Conservation (phyloP, 208 protist species). For the Angomonas deanei region DNA sequence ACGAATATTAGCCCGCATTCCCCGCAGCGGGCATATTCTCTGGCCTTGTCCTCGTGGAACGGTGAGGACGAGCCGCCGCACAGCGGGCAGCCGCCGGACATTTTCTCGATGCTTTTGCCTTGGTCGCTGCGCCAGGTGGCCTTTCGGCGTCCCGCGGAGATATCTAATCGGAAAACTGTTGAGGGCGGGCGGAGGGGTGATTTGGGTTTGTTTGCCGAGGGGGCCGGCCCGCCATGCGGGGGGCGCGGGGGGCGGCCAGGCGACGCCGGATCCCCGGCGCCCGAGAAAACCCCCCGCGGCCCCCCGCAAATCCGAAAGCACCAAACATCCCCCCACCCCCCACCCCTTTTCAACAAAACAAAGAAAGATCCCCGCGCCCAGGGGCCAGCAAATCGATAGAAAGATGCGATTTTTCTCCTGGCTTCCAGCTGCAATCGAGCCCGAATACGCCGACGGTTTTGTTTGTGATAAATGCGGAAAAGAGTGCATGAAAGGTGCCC, state of each 20-base stretch:
- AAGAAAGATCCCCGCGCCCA: not conserved
- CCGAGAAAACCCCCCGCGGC: not conserved
- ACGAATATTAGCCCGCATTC: conserved; percentile 41
- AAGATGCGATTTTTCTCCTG: conserved; percentile 25
- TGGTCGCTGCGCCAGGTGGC: too few relatives aligned
- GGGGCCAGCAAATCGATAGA: not conserved
- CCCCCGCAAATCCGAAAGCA: not conserved
- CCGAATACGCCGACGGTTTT: conserved; percentile 24
- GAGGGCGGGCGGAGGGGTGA: too few relatives aligned
- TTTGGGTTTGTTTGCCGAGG: too few relatives aligned
- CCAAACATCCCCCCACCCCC: conserved; percentile 2
- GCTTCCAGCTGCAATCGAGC: conserved; percentile 22
- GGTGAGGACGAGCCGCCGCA: conserved; percentile 2
- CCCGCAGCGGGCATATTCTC: conserved; percentile 27
- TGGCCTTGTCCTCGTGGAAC: conserved; percentile 28
- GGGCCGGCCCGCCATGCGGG: too few relatives aligned
- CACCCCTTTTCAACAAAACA: not conserved
- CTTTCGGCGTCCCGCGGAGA: too few relatives aligned
- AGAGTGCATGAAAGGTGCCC: conserved; percentile 19
- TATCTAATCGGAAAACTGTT: too few relatives aligned
- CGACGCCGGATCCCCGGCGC: not conserved
- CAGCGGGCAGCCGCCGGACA: conserved; percentile 31
- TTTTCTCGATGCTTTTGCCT: too few relatives aligned
- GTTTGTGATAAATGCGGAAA: conserved; percentile 33
- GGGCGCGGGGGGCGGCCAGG: not conserved